Percentiles rank a stretch among this genome's conserved stretches.
Conservation (phyloP, 2,329 filamentous ascomycete species). For the Pseudogymnoascus sp. region DNA sequence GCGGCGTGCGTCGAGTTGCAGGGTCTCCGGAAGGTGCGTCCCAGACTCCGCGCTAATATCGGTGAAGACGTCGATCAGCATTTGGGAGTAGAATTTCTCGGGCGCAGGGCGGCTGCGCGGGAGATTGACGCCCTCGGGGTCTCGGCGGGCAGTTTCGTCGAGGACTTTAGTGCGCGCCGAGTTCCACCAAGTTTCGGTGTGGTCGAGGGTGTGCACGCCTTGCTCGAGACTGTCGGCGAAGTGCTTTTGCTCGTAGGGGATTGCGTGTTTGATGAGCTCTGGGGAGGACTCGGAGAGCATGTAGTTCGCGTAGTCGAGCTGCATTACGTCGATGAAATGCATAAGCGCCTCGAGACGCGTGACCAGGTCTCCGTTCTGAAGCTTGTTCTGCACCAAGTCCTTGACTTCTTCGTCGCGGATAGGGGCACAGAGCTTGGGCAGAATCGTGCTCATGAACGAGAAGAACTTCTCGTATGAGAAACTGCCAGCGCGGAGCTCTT, state of each 20-base stretch:
- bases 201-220: slow-evolving; percentile 43
- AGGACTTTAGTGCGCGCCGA: slow-evolving; percentile 54
- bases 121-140: slow-evolving; percentile 58
- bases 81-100: slow-evolving; percentile 66
- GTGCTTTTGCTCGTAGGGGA: slow-evolving; percentile 63
- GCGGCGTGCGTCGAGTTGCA: slow-evolving; percentile 58
- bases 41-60: slow-evolving; percentile 43
- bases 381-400: slow-evolving; percentile 53
- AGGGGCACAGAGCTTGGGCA: slow-evolving; percentile 73
- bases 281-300: slow-evolving; percentile 64
- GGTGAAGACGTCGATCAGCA: slow-evolving; percentile 68
- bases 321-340: slow-evolving; percentile 66
- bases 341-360: slow-evolving; percentile 68
- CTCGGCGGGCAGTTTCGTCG: slow-evolving; percentile 56
- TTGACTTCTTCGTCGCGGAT: slow-evolving; percentile 71
- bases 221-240: slow-evolving; percentile 58
- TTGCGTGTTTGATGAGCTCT: slow-evolving; percentile 59
- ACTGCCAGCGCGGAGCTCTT: slow-evolving; percentile 59
- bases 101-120: slow-evolving; percentile 53
- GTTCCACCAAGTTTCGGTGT: slow-evolving; percentile 59
- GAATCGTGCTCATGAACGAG: slow-evolving; percentile 60
- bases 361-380: slow-evolving; percentile 55
- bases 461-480: slow-evolving; percentile 82
- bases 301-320: slow-evolving; percentile 77
- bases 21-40: slow-evolving; percentile 56